Base-by-base conservation (phyloP, 257 asterid species). In the Fraxinus pennsylvanica region DNA sequence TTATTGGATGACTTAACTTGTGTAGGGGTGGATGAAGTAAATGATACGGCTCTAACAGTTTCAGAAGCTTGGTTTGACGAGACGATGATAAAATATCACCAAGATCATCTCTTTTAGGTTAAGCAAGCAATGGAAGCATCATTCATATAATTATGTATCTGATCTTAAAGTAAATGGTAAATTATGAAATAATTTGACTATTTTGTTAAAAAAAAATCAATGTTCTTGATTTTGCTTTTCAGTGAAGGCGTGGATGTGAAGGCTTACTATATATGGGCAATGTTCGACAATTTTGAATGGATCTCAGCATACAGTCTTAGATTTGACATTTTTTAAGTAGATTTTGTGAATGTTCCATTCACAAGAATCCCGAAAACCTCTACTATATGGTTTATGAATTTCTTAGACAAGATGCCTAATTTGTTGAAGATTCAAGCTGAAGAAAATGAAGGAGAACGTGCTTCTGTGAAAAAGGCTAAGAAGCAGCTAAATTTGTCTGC, bases 61-160 rank as follows among this genome's bases (percentile, higher is more conserved):
- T 6, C 76, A 0, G n/a, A 70, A 50, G 85, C 79, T 65, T 70
- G 72, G 0, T 75, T 3, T n/a, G 39, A 36, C 7, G 39, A 36
- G 39, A 6, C 6, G 39, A 36, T 8, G 39, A 36, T 36, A 5
- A 6, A 47, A 1, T 81, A n/a, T 27, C 77, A 81, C 29, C 72
- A 57, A 9, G 82, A 81, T 0, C 88, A 81, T 73, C 74, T 84
- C 4, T 66, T 30, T 39, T 75, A 4, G 0, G 19, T 78, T 5
- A 72, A 75, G 29, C 4, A 71, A 6, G 83, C 83, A 43, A 78
- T 81, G 0, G 74, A 74, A 79, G 10, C 39, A 36, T 36, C 9
- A 36, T 36, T 6, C 39, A 36, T 36, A 6, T 36, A 36, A 36
- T 36, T 36, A 36, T 6, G 7, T 5, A 36, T 36, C 9, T 36